Evolutionary conservation across 192 early-diverging fungal genomes (phyloP), one percentile per base, ranked within the genome.

Genomic region (Linderina pennispora): DNA sequence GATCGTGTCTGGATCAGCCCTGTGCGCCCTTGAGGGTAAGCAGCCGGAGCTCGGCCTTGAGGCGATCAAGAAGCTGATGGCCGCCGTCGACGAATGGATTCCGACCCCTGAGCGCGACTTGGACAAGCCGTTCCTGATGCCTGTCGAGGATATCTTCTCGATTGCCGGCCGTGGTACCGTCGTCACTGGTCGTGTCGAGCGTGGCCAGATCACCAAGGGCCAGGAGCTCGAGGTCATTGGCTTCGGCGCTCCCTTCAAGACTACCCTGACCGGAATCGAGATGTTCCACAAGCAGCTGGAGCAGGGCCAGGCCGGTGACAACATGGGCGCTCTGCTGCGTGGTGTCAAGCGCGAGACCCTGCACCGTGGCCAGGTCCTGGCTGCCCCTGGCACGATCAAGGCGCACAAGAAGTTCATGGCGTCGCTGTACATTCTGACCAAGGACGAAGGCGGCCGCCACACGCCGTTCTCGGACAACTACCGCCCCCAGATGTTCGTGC

Each of bases 261-360:
- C 94, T 46, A 94, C 80, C 14, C 75, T 97, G 45, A 99, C 91
- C n/a, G 91, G 94, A 50, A 84, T 99, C 49, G 96, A 99, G 69
- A 97, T 97, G 92, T 96, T 96, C 90, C 94, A 94, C 82, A 97
- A 99, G 79, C 89, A 94, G 82, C 85, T 99, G 43, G 92, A 95
- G 60, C 82, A 82, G 58, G 96, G 90, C 58, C 87, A 94, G 68
- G 91, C 96, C 48, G 94, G 96, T 69, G 94, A 99, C 71, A 96
- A 99, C 80, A 94, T 95, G 81, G 94, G 96, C 43, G 89, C 90
- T 23, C 82, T 97, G 38, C 79, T 99, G 46, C 92, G 96, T 72
- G 92, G 92, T 70, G 79, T 99, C 25, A 95, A 97, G 85, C 87
- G 94, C 58, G 96, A 99, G 66, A 84, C 92, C 51, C 80, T 99